Evolutionary conservation across 2,329 filamentous ascomycete genomes (phyloP).

Genomic region (Diaporthe batatas): DNA sequence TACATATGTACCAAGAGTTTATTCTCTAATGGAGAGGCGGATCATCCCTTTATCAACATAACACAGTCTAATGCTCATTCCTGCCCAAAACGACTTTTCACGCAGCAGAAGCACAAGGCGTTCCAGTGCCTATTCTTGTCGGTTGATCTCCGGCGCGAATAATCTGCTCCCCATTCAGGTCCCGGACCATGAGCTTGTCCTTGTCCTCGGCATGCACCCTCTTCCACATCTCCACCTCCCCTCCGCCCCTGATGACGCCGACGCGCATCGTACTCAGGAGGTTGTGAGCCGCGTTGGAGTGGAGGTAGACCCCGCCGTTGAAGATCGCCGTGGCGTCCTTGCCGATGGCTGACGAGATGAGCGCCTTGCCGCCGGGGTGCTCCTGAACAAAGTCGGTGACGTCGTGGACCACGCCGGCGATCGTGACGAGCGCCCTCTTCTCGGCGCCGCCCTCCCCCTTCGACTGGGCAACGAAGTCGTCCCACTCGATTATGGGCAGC

Average conservation of each 20-base stretch:
- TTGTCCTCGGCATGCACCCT: conserved; percentile 86
- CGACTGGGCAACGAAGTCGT: conserved; percentile 83
- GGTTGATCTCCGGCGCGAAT: conserved; percentile 88
- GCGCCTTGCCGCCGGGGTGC: conserved; percentile 88
- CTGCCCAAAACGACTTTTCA: background rate
- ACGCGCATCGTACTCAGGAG: conserved; percentile 89
- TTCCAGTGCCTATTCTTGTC: conserved; percentile 72
- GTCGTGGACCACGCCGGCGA: conserved; percentile 90
- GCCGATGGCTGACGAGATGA: conserved; percentile 85
- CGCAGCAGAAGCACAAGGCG: background rate
- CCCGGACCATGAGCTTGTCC: conserved; percentile 83
- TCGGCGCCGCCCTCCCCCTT: conserved; percentile 57
- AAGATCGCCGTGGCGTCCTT: conserved; percentile 93
- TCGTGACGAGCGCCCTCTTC: conserved; percentile 76
- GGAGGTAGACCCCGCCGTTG: conserved; percentile 91
- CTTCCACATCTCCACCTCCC: conserved; percentile 95
- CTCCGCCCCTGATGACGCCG: conserved; percentile 86
- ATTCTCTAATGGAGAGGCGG: no score
- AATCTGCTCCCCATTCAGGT: conserved; percentile 83
- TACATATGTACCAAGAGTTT: no score
- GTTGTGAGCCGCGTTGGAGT: conserved; percentile 92
- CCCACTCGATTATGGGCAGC: conserved; percentile 88
- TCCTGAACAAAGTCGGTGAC: conserved; percentile 87
- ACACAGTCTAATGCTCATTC: background rate
- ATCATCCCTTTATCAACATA: background rate